phyloP scores from a whole-genome alignment of 805 yeast genomes.

The Kodamaea neixiangensis region DNA sequence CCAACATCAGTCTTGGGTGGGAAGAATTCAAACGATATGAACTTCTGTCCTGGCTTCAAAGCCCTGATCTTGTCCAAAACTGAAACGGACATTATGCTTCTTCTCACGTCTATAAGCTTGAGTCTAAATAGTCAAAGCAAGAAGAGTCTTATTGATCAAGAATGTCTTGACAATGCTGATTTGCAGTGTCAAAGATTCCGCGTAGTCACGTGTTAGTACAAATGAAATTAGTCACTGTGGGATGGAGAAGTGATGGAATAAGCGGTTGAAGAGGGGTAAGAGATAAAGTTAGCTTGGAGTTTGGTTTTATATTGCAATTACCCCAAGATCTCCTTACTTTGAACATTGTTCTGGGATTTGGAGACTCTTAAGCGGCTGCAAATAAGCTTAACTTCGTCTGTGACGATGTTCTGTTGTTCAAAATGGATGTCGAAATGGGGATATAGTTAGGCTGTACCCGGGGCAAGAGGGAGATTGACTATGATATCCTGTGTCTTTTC shows the following conservation, averaged over 20 bases:
- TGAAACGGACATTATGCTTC: constrained; percentile 18
- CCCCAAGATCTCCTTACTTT: too few species aligned
- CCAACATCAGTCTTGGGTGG: constrained; percentile 97
- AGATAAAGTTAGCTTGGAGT: background rate
- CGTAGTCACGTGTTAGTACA: constrained; percentile 9
- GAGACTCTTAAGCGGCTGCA: too few species aligned
- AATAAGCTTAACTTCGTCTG: too few species aligned
- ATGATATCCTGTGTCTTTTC: too few species aligned
- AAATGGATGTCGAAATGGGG: too few species aligned
- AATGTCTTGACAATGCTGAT: background rate
- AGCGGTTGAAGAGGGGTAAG: background rate
- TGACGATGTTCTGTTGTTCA: too few species aligned
- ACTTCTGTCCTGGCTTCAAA: constrained; percentile 54
- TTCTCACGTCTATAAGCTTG: background rate
- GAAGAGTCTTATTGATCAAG: background rate
- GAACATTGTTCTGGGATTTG: too few species aligned
- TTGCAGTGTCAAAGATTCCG: constrained; percentile 6
- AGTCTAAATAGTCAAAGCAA: background rate
- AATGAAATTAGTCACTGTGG: background rate
- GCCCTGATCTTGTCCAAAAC: constrained; percentile 54
- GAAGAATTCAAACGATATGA: constrained; percentile 89
- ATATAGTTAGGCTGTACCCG: too few species aligned
- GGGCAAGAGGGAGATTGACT: too few species aligned
- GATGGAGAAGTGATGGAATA: background rate
- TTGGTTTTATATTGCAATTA: too few species aligned